Conservation (phyloP, 768 basidiomycete genomes). For the Mycena alexandri region DNA sequence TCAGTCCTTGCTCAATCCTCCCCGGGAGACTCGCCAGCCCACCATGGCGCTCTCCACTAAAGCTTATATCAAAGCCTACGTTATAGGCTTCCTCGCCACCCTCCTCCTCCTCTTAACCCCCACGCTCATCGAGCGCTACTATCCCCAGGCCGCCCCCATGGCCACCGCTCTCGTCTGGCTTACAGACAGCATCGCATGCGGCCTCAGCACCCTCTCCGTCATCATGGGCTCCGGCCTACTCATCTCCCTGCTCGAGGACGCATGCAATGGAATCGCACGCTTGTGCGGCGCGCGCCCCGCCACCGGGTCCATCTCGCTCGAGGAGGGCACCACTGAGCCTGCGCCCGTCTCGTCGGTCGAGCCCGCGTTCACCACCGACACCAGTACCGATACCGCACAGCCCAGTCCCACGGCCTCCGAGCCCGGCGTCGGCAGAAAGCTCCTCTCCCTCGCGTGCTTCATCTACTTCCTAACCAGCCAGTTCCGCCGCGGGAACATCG, state of each 20-base stretch:
- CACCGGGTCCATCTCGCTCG: slow-evolving; percentile 10
- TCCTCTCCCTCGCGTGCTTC: background rate
- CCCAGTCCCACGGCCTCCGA: background rate
- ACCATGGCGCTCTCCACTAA: too few species aligned
- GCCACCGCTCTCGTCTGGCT: slow-evolving; percentile 5
- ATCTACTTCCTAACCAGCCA: background rate
- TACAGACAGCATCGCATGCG: background rate
- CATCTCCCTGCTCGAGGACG: background rate
- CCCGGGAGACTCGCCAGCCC: too few species aligned
- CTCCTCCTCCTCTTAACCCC: slow-evolving; percentile 8
- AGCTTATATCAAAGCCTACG: too few species aligned
- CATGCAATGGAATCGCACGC: background rate
- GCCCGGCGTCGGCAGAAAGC: background rate
- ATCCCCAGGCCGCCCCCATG: slow-evolving; percentile 5
- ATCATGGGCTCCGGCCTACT: background rate
- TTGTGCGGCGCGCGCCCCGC: background rate
- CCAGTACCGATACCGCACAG: background rate
- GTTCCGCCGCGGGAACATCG: background rate
- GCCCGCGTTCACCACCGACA: background rate
- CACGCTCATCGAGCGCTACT: slow-evolving; percentile 12
- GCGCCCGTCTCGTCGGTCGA: too few species aligned
- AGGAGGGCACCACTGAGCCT: slow-evolving; percentile 3
- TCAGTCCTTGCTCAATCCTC: too few species aligned
- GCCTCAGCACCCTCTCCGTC: background rate
- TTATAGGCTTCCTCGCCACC: too few species aligned